Conservation (phyloP, 352 stramenopile species). For the Phytophthora tentaculata region DNA sequence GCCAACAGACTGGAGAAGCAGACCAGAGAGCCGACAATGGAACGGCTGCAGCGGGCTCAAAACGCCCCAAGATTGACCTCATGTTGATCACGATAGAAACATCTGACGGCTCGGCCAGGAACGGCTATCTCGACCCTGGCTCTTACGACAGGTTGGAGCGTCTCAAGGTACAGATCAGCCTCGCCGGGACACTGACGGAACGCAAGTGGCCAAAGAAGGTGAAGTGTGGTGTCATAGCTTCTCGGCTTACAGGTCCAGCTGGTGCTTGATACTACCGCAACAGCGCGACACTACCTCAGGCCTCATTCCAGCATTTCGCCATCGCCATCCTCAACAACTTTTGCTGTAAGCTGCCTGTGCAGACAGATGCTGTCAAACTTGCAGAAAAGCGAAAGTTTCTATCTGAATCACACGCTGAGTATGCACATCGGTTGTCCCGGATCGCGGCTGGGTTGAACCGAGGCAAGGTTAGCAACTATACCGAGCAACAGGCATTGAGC, state of each 20-base stretch:
- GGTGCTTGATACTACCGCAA: neutral
- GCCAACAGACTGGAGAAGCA: neutral
- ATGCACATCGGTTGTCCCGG: too few relatives aligned
- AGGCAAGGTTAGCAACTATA: too few relatives aligned
- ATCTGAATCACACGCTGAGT: too few relatives aligned
- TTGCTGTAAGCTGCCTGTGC: too few relatives aligned
- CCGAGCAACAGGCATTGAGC: too few relatives aligned
- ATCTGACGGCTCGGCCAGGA: neutral
- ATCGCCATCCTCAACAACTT: too few relatives aligned
- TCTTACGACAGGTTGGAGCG: constrained; percentile 1
- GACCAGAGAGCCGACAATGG: neutral
- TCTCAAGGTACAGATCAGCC: neutral
- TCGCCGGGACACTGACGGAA: neutral
- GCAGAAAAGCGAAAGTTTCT: too few relatives aligned
- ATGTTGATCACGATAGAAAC: constrained; percentile 2
- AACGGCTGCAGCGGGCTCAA: neutral
- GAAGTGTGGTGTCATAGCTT: neutral
- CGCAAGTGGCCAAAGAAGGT: neutral
- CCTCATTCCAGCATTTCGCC: too few relatives aligned
- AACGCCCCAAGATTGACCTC: neutral
- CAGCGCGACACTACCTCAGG: neutral
- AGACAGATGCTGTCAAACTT: too few relatives aligned
- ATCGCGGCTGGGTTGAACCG: too few relatives aligned
- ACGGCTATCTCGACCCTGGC: constrained; percentile 1
- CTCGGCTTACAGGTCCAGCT: neutral